Conservation (phyloP, 768 basidiomycete genomes). For the Clathrus columnatus region DNA sequence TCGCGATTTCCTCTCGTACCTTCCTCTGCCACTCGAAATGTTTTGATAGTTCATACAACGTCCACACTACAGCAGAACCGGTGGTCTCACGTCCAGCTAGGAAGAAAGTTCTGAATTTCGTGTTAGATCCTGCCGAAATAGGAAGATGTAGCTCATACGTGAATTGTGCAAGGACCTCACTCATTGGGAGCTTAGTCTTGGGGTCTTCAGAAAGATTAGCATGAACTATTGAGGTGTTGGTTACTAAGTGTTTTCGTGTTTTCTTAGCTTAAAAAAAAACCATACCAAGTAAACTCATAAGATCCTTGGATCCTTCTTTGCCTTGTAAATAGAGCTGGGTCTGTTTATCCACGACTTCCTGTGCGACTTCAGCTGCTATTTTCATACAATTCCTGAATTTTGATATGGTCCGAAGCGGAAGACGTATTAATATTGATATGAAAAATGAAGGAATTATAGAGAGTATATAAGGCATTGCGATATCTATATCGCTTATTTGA, state of each 20-base stretch:
- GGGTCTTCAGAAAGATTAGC: conserved; percentile 24
- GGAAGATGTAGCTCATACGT: conserved; percentile 15
- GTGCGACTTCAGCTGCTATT: conserved; percentile 19
- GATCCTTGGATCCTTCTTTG: conserved; percentile 21
- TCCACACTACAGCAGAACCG: conserved; percentile 25
- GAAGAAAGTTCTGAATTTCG: conserved; percentile 15
- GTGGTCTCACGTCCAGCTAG: conserved; percentile 23
- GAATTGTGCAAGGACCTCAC: conserved; percentile 26
- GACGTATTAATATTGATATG: conserved; percentile 19
- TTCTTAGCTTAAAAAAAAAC: background rate
- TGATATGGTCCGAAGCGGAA: conserved; percentile 22
- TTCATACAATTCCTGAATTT: conserved; percentile 22
- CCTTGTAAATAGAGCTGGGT: conserved; percentile 13
- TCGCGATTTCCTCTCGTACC: background rate
- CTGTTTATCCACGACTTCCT: conserved; percentile 19
- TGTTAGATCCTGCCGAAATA: background rate
- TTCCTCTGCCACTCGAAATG: conserved; percentile 7
- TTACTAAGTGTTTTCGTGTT: background rate
- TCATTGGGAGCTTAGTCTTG: conserved; percentile 20
- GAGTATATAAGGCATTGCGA: conserved; percentile 23
- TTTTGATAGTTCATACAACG: conserved; percentile 26
- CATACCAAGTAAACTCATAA: conserved; percentile 27
- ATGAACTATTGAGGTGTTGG: conserved; percentile 15
- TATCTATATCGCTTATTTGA: conserved; percentile 9
- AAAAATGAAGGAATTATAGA: conserved; percentile 20